Evolutionary conservation across 2,329 filamentous ascomycete species (phyloP), one percentile per base, ranked within the genome.

Genomic region (Xylariomycetidae sp.): DNA sequence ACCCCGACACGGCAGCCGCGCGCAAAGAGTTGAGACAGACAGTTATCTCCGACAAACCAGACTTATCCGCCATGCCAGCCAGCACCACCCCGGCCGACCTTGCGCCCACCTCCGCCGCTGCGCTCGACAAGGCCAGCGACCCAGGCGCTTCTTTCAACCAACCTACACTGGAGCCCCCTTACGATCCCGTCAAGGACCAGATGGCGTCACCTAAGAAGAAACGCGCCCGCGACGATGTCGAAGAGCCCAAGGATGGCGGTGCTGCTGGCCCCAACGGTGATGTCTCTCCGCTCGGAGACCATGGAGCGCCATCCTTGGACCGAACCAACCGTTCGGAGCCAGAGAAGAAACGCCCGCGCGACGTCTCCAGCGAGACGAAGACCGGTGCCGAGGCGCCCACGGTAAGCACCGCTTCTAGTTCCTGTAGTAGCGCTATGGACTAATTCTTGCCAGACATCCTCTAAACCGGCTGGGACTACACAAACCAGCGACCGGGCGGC

Each of bases 191-290:
- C 46, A 68, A 61, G 50, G 70, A 77, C 30, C 62, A 68, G 37
- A 50, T 76, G 27, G 62, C 67, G 14, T 80, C 75, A 10, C 77
- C 77, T 19, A 81, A 80, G 63, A 82, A 81, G 66, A 82, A 81
- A 63, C 68, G 77, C 43, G 70, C 66, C 18, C 72, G 74, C 43
- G 74, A 76, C 43, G 67, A 79, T 53, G 58, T 77, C 12, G 76
- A 79, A 18, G 63, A 69, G 29, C 57, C 60, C 31, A 65, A 60
- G 46, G 65, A 65, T 24, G 39, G 40, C 6, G n/a, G n/a, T n/a
- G 35, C 54, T 5, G 54, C 61, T 23, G 57, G 60, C 22, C 43
- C 48, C 14, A 58, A 59, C 34, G 53, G 54, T 34, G 58, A 57
- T 28, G 53, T 58, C 36, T 54, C 58, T 20, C 56, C 60, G 18